A percentile compares a stretch with the other conserved stretches of the same genome.
Evolutionary conservation across 768 basidiomycete genomes (phyloP).

Genomic region (Mycena pura): DNA sequence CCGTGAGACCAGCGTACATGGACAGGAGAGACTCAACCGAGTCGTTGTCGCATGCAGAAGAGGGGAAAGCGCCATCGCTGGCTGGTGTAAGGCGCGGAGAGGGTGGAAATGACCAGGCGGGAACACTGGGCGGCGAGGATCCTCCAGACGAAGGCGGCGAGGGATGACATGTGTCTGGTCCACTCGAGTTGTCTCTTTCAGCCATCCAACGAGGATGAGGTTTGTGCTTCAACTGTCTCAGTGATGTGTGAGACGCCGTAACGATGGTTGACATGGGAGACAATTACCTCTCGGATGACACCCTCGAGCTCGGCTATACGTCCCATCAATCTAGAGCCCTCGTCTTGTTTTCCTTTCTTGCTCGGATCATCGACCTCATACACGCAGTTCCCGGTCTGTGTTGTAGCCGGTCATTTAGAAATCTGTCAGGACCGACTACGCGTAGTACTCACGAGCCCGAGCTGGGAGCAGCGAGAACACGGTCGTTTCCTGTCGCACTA

Average conservation of each 20-base stretch:
- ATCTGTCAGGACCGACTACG: conserved; percentile 2
- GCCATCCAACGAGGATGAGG: conserved; percentile 77
- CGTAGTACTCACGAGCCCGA: conserved; percentile 48
- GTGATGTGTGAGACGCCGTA: conserved; percentile 39
- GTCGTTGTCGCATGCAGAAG: too few species aligned
- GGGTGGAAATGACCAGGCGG: too few species aligned
- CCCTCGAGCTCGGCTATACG: conserved; percentile 85
- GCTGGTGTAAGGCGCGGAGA: too few species aligned
- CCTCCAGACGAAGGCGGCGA: too few species aligned
- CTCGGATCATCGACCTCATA: conserved; percentile 84
- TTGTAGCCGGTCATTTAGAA: neutral
- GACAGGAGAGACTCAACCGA: too few species aligned
- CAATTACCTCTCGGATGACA: conserved; percentile 75
- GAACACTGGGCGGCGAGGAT: too few species aligned
- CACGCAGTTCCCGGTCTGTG: conserved; percentile 79
- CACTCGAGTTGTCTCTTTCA: too few species aligned
- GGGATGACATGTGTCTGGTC: too few species aligned
- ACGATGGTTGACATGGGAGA: conserved; percentile 37
- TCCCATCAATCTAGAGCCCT: conserved; percentile 68
- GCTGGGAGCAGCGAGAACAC: conserved; percentile 56
- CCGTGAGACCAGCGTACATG: too few species aligned
- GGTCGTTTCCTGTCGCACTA: conserved; percentile 59
- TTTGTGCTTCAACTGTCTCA: conserved; percentile 68
- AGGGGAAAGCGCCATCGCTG: too few species aligned
- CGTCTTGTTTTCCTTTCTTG: conserved; percentile 65